Evolutionary conservation across 2,329 filamentous ascomycete genomes (phyloP), one percentile per base, ranked within the genome.

Genomic region (Ophiostoma populinum): DNA sequence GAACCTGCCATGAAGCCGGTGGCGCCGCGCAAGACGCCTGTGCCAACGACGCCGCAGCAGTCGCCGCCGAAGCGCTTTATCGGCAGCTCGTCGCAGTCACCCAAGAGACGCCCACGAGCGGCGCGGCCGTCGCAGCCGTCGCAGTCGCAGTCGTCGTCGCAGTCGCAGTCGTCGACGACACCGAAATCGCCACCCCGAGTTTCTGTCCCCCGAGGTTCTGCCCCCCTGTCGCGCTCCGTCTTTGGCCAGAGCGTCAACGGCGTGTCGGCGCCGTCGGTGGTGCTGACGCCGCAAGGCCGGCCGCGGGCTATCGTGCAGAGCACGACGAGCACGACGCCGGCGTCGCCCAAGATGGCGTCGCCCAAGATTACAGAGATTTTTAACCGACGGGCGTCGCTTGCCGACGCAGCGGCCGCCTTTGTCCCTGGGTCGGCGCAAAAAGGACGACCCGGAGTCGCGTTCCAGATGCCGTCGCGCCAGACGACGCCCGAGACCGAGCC

Each of bases 301-400:
- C 61, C 62, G 29, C 76, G 11, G 77, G 6, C 7, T 25, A 8
- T 25, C n/a, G 8, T 8, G 24, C 24, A 9, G 24, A n/a, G 24
- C 24, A 25, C n/a, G n/a, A n/a, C n/a, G n/a, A n/a, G n/a, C n/a
- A 25, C 8, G 24, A 9, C 24, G n/a, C 24, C n/a, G 37, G 80
- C 81, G 7, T 87, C 81, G 1, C 81, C 80, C 5, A 72, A 70
- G 34, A 68, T 87, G 36, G 80, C 81, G 6, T 87, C 81, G 1
- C 81, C 80, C 5, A 72, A 70, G 35, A 68, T 87, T 36, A 65
- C 77, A 16, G 76, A 72, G 19, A 62, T 85, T 21, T 65, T 86
- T 22, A 77, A 80, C 43, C 70, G 74, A 22, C 69, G 81, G 32
- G 65, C 61, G 30, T 85, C 80, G 1, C 76, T 87, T 40, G 70